Conservation (phyloP, 1,284 basidiomycete species). For the Laetiporus sulphureus region DNA sequence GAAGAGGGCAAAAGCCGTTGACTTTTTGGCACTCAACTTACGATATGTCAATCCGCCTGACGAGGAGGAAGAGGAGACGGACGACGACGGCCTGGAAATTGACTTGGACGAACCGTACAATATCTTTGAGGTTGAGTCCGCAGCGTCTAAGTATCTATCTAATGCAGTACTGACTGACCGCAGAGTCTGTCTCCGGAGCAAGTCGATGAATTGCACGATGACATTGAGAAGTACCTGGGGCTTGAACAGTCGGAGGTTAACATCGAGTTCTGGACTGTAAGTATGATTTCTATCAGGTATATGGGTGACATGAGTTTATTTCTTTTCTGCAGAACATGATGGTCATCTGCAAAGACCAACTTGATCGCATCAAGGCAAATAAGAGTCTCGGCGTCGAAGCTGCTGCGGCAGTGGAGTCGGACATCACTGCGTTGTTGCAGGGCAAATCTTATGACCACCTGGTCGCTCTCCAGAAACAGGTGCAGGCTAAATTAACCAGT, state of each 20-base stretch:
- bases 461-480: slow-evolving; percentile 74
- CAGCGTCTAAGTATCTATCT: background rate
- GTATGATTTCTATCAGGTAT: slow-evolving; percentile 19
- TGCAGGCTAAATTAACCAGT: slow-evolving; percentile 84
- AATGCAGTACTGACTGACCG: slow-evolving; percentile 13
- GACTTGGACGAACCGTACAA: slow-evolving; percentile 98
- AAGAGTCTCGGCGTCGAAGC: slow-evolving; percentile 56
- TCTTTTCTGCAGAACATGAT: slow-evolving; percentile 74
- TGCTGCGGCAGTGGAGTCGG: slow-evolving; percentile 74
- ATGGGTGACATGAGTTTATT: slow-evolving; percentile 4
- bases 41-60: slow-evolving; percentile 73
- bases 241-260: slow-evolving; percentile 84
- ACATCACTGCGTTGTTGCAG: slow-evolving; percentile 67
- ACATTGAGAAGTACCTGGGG: slow-evolving; percentile 88
- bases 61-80: slow-evolving; percentile 63
- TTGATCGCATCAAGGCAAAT: slow-evolving; percentile 69
- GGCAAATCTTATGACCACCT: slow-evolving; percentile 86
- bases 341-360: slow-evolving; percentile 89
- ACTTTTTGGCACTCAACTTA: slow-evolving; percentile 90
- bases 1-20: slow-evolving; percentile 92
- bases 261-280: slow-evolving; percentile 95
- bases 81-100: slow-evolving; percentile 84
- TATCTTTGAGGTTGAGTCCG: slow-evolving; percentile 73
- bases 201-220: slow-evolving; percentile 89
- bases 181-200: slow-evolving; percentile 85